Evolutionary conservation across 345 rosid species (phyloP).

Genomic region (Kandelia obovata): DNA sequence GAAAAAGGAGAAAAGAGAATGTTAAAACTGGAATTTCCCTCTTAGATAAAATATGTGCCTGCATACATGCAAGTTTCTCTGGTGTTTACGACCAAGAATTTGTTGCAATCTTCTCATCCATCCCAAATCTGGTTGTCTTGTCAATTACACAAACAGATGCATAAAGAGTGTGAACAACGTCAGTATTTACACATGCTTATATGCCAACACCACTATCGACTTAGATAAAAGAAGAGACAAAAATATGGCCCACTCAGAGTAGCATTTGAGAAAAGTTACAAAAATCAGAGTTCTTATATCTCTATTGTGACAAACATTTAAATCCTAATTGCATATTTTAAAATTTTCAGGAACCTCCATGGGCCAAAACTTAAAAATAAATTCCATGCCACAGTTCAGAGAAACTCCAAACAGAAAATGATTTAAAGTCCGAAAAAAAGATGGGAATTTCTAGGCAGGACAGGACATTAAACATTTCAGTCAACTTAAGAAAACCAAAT

Average conservation of each 20-base stretch:
- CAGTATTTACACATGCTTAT: not conserved
- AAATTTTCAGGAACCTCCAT: no score
- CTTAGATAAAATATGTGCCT: constrained; percentile 1
- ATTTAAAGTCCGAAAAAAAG: not conserved
- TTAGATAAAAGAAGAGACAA: not conserved
- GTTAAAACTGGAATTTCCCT: not conserved
- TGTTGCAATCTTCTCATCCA: constrained; percentile 93
- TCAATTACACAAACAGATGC: constrained; percentile 8
- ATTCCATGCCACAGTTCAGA: no score
- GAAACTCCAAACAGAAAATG: not conserved
- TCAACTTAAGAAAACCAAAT: constrained; percentile 2
- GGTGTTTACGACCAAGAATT: constrained; percentile 91
- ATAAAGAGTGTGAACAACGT: not conserved
- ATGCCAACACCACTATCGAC: no score
- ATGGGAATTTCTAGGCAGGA: not conserved
- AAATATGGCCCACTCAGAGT: no score
- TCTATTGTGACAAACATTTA: no score
- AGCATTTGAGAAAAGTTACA: no score
- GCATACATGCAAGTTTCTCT: constrained; percentile 80
- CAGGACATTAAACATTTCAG: not conserved
- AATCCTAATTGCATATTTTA: no score
- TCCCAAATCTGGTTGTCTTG: constrained; percentile 91
- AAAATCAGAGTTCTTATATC: no score
- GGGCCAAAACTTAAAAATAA: no score
- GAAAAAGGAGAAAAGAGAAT: not conserved